Evolutionary conservation across 129 eudicot species (phyloP).

Genomic region (Pittosporum tobira): DNA sequence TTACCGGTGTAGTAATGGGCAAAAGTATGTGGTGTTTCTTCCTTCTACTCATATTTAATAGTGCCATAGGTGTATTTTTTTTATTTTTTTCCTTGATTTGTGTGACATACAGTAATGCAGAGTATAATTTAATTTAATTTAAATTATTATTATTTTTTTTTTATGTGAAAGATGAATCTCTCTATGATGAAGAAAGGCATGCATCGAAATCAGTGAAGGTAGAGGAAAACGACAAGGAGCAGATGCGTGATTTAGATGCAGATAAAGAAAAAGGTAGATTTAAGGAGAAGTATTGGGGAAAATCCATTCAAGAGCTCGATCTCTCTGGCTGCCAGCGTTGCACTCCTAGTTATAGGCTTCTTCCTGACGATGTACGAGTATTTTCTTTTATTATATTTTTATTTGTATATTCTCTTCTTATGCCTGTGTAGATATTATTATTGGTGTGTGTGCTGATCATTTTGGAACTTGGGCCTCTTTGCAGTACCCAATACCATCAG

Average conservation of each 20-base stretch:
- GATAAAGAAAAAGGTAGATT: constrained; percentile 73
- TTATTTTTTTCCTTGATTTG: background rate
- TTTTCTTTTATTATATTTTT: constrained; percentile 1
- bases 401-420: background rate
- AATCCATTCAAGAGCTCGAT: constrained; percentile 94
- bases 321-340: constrained; percentile 88
- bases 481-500: constrained; percentile 87
- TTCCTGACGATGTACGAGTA: constrained; percentile 82
- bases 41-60: constrained; percentile 6
- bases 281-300: constrained; percentile 84
- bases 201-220: constrained; percentile 55
- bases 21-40: constrained; percentile 57
- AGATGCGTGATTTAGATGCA: constrained; percentile 70
- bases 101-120: too few relatives aligned
- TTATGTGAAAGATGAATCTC: constrained; percentile 71
- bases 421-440: background rate
- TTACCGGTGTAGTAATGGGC: constrained; percentile 91
- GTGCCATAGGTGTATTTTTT: constrained; percentile 4
- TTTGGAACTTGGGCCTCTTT: constrained; percentile 13
- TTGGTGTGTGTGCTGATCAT: background rate
- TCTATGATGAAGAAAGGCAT: constrained; percentile 76
- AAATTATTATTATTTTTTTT: too few relatives aligned
- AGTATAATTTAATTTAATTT: background rate
- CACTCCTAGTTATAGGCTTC: constrained; percentile 93
- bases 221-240: constrained; percentile 81